Conservation (phyloP, 2,329 filamentous ascomycete genomes). For the Aspergillus phoenicis region DNA sequence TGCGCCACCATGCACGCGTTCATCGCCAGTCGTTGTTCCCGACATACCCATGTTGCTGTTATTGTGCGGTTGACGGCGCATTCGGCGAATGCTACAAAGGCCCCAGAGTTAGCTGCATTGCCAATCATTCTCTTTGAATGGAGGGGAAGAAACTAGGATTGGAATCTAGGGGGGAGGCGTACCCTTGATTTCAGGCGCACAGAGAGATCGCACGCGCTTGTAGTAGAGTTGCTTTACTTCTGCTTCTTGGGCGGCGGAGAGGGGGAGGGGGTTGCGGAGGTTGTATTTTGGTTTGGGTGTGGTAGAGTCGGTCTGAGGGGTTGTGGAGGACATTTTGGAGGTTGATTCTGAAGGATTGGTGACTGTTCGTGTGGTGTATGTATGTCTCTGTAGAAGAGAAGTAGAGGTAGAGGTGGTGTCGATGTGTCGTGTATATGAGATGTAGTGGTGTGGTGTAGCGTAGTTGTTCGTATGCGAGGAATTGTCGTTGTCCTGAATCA, state of each 20-base stretch:
- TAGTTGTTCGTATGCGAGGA: no score
- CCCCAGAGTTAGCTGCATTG: not conserved
- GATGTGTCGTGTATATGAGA: no score
- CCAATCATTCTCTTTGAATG: not conserved
- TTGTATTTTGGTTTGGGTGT: constrained; percentile 34
- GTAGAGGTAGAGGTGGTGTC: not conserved
- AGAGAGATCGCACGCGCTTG: constrained; percentile 74
- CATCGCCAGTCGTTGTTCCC: constrained; percentile 78
- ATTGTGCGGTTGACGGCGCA: constrained; percentile 87
- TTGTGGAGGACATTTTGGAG: constrained; percentile 12
- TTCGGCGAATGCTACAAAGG: constrained; percentile 74
- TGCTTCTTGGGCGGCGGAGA: constrained; percentile 78
- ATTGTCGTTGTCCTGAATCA: no score
- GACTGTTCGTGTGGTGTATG: no score
- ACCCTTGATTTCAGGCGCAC: constrained; percentile 79
- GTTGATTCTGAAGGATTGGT: not conserved
- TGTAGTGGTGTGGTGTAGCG: no score
- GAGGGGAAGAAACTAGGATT: not conserved
- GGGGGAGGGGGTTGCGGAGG: constrained; percentile 74
- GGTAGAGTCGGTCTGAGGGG: not conserved
- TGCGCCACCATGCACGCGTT: constrained; percentile 89
- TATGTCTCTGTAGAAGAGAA: not conserved
- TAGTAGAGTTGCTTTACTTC: constrained; percentile 82
- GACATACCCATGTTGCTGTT: constrained; percentile 84
- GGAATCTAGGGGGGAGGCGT: constrained; percentile 16